A percentile compares a stretch with the other conserved stretches of the same genome.
These are phyloP conservation scores for Penicillium dipodomyicola DNA, from an alignment of 495 filamentous ascomycete genomes.

Conservation along the genomic window DNA sequence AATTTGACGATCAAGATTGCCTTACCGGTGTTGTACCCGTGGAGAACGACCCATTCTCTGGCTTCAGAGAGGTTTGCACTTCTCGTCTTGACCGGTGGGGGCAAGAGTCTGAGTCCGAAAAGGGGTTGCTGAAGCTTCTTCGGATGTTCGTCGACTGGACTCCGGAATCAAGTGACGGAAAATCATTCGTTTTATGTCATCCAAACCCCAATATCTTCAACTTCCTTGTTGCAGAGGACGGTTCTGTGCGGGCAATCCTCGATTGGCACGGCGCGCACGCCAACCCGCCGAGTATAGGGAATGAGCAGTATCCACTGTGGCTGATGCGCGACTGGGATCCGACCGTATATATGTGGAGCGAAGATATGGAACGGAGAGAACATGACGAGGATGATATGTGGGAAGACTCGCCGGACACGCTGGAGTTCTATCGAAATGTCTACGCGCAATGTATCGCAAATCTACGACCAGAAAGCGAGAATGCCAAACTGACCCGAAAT, in stretches of 20 bases:
- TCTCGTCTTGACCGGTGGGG: background rate
- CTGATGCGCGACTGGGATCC: slow-evolving; percentile 1
- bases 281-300: background rate
- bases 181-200: background rate
- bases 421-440: background rate
- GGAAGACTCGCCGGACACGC: background rate
- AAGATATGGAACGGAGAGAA: background rate
- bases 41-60: background rate
- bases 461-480: background rate
- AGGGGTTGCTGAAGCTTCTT: background rate
- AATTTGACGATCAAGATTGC: background rate
- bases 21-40: background rate
- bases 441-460: background rate
- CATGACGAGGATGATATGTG: background rate
- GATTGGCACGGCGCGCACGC: background rate
- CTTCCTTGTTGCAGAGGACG: background rate
- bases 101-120: background rate
- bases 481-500: background rate
- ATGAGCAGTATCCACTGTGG: background rate
- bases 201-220: background rate
- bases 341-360: background rate
- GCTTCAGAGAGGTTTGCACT: background rate
- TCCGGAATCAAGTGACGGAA: background rate
- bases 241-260: background rate
- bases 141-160: background rate